Evolutionary conservation across 768 basidiomycete species (phyloP), one percentile per base, ranked within the genome.

Genomic region (Cytidiella melzeri): DNA sequence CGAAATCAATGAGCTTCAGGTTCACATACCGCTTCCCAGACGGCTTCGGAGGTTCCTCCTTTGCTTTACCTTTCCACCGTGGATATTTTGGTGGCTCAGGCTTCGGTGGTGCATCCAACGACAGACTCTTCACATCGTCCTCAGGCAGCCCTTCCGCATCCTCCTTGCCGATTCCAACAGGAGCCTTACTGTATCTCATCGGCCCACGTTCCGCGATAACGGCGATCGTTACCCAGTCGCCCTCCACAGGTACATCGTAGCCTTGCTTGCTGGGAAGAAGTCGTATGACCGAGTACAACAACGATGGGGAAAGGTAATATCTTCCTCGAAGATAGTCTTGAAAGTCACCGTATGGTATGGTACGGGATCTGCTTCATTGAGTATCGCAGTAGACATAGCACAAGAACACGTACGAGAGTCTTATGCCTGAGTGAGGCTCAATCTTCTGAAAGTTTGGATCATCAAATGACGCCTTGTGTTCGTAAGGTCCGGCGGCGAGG

Each of bases 171-270:
- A 74, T 62, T 34, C 61, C 64, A 18, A 84, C 79, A 43, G 85
- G 86, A 25, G 84, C 82, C 50, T 76, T 78, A 41, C 75, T 89
- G 56, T 83, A 77, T 55, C 79, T 82, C 61, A 94, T 71, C 5
- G 83, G 84, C 2, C 92, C 84, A 19, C 92, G 80, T 64, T 95
- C 92, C 2, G 93, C 95, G 12, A 99, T 83, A 4, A 98, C 94
- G 2, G 92, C 95, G 41, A 99, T 90, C 5, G 93, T 94, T 37
- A 97, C 77, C 88, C 92, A 98, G 65, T 98, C 96, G 2, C 89
- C 89, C 5, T 80, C 79, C 1, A 97, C 84, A 9, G 95, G 94
- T 1, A 99, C 79, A 40, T 97, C 93, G 64, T 92, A 95, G 15
- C 82, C 84, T 50, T 87, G 82, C 55, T 87, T 85, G 61, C 88